These are phyloP conservation scores for Ramularia collo-cygni DNA, from an alignment of 2,329 filamentous ascomycete species.

Conservation along the genomic window DNA sequence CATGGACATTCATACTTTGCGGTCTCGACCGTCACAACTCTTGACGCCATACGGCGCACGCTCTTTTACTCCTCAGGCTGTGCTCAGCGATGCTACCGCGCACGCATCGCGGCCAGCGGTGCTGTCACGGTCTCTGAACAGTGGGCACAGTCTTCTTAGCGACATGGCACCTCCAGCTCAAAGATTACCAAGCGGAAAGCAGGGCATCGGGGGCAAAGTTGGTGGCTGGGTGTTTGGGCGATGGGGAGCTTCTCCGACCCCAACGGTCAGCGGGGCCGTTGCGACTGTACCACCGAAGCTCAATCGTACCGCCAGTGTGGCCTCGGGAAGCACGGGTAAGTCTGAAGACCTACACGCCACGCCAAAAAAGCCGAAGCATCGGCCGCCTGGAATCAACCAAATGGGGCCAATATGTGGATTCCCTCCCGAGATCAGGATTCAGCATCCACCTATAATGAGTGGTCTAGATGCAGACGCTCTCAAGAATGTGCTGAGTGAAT, in stretches of 20 bases:
- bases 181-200: slow-evolving; percentile 14
- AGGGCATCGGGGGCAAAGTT: slow-evolving; percentile 46
- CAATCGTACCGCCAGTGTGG: slow-evolving; percentile 11
- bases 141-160: slow-evolving; percentile 25
- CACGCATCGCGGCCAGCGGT: slow-evolving; percentile 29
- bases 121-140: slow-evolving; percentile 35
- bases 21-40: slow-evolving; percentile 68
- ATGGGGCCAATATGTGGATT: slow-evolving; percentile 68
- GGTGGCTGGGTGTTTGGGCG: slow-evolving; percentile 59
- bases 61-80: slow-evolving; percentile 42
- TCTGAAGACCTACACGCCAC: slow-evolving; percentile 27
- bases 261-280: slow-evolving; percentile 17
- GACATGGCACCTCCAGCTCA: slow-evolving; percentile 28
- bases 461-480: slow-evolving; percentile 55
- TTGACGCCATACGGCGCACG: slow-evolving; percentile 47
- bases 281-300: slow-evolving; percentile 8
- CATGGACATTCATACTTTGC: slow-evolving; percentile 75
- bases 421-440: slow-evolving; percentile 48
- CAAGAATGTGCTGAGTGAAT: slow-evolving; percentile 27
- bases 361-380: slow-evolving; percentile 34
- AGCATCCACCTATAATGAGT: slow-evolving; percentile 50
- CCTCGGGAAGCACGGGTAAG: slow-evolving; percentile 15
- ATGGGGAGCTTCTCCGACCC: slow-evolving; percentile 51
- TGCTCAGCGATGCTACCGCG: slow-evolving; percentile 32
- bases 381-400: slow-evolving; percentile 71